Conservation (phyloP, 352 stramenopile species). For the Globisporangium okanoganense region DNA sequence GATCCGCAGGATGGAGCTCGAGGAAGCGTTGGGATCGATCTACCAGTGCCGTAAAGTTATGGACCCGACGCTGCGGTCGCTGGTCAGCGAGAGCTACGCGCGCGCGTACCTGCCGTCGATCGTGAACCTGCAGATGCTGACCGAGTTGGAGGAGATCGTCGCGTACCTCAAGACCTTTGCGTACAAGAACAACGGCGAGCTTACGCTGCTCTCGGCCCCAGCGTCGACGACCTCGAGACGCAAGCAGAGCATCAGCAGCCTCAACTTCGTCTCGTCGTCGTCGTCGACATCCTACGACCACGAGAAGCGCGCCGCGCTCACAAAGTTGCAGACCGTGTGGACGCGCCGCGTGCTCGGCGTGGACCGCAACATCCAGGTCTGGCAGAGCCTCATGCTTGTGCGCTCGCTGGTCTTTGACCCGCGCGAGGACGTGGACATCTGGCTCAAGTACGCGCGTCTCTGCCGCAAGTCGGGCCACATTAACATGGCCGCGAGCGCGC, state of each 20-base stretch:
- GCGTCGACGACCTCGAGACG: slow-evolving; percentile 33
- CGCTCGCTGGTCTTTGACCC: slow-evolving; percentile 90
- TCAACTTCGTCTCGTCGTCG: slow-evolving; percentile 75
- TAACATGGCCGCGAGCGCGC: slow-evolving; percentile 76
- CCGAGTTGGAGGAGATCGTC: slow-evolving; percentile 93
- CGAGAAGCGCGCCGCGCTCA: slow-evolving; percentile 65
- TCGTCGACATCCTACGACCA: slow-evolving; percentile 70
- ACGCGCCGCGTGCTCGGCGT: slow-evolving; percentile 93
- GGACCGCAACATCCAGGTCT: slow-evolving; percentile 90
- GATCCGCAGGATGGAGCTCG: slow-evolving; percentile 94
- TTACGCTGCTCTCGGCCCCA: slow-evolving; percentile 59
- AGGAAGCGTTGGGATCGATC: slow-evolving; percentile 91
- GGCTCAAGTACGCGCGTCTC: slow-evolving; percentile 92
- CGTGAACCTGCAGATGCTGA: slow-evolving; percentile 97
- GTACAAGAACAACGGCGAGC: slow-evolving; percentile 74
- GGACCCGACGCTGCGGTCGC: slow-evolving; percentile 94
- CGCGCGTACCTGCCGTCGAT: slow-evolving; percentile 96
- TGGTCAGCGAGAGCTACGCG: slow-evolving; percentile 97
- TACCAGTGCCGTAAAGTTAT: slow-evolving; percentile 93
- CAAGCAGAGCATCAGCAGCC: slow-evolving; percentile 76
- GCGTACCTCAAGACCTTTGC: slow-evolving; percentile 78
- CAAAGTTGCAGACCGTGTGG: slow-evolving; percentile 81
- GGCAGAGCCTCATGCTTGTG: slow-evolving; percentile 95
- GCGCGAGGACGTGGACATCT: slow-evolving; percentile 90
- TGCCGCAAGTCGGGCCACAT: slow-evolving; percentile 90